Base-by-base conservation (phyloP, 441 rosid genomes). In the Gossypium davidsonii region DNA sequence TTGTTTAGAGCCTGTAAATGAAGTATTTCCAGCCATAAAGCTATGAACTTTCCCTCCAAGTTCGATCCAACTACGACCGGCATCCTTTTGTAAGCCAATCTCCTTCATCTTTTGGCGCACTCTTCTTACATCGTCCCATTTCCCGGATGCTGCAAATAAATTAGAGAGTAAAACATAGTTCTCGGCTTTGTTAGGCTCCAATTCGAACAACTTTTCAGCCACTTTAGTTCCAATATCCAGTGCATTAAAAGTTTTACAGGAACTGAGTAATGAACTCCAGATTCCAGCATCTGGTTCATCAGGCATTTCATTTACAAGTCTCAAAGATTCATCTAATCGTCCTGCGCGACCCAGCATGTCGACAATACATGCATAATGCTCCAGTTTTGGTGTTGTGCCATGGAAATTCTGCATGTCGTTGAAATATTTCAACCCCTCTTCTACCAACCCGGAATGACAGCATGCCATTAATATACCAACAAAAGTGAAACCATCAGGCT, bases 31-130 rank as follows among this genome's bases (percentile, higher is more conserved):
- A 46, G 48, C 87, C 64, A 82, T 52, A 73, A 83, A 86, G 73
- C 81, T 81, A 49, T 66, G 52, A 67, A 83, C 81, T 70, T 74
- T 79, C 18, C 85, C 83, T 10, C 77, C 72, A 12, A 85, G 71
- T 80, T 85, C 87, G 4, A 83, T 86, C 96, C 97, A 90, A 74
- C 96, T 92, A 58, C 79, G 66, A 46, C 87, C 91, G 0, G 78
- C 79, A 73, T 81, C 84, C 74, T 85, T 87, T 76, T 73, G 42
- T 14, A 84, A 74, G 57, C 87, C 85, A 6, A 58, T 58, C 55
- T 76, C 78, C 77, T 83, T 87, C 89, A 87, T 87, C 75, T 71
- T 79, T 12, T 78, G 44, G 49, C 89, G 76, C 76, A 85, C 1
- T 77, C 81, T 81, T 0, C 81, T 77, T 57, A 80, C 88, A 3